Evolutionary conservation across 176 grass and related monocot genomes (phyloP).

Genomic region (Poa pratensis): DNA sequence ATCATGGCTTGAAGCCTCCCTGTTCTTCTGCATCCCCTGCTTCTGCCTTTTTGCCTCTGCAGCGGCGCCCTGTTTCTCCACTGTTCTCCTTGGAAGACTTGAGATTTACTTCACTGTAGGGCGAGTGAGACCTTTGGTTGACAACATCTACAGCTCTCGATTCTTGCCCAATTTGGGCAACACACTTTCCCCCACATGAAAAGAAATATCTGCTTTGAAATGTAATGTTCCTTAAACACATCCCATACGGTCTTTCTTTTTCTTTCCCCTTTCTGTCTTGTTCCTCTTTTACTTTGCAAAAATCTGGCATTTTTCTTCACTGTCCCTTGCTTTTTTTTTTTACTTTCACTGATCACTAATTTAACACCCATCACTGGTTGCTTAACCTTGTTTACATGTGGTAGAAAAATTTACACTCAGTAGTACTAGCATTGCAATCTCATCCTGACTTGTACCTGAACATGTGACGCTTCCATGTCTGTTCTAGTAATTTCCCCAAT

Average conservation of each 20-base stretch:
- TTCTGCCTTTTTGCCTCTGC: background rate
- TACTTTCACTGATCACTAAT: background rate
- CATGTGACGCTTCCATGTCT: conserved; percentile 31
- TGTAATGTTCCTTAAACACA: conserved; percentile 13
- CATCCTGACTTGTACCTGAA: background rate
- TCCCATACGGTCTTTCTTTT: background rate
- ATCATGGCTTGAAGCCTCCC: background rate
- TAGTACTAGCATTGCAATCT: background rate
- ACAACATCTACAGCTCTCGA: background rate
- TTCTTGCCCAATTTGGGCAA: conserved; percentile 11
- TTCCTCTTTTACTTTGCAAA: conserved; percentile 2
- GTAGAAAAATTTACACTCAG: background rate
- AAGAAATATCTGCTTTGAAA: conserved; percentile 46
- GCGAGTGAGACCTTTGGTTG: background rate
- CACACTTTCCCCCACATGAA: conserved; percentile 23
- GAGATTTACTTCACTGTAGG: conserved; percentile 34
- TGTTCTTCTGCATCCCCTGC: background rate
- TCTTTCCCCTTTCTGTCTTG: background rate
- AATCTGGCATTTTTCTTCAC: background rate
- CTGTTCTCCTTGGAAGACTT: conserved; percentile 30
- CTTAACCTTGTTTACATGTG: background rate
- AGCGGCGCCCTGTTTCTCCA: conserved; percentile 1
- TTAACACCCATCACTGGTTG: no score
- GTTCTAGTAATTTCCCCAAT: background rate
- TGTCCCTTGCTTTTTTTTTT: background rate